A percentile compares a stretch with the other conserved stretches of the same genome.
Conservation (phyloP, 2,329 filamentous ascomycete genomes). For the Albifimbria verrucaria region DNA sequence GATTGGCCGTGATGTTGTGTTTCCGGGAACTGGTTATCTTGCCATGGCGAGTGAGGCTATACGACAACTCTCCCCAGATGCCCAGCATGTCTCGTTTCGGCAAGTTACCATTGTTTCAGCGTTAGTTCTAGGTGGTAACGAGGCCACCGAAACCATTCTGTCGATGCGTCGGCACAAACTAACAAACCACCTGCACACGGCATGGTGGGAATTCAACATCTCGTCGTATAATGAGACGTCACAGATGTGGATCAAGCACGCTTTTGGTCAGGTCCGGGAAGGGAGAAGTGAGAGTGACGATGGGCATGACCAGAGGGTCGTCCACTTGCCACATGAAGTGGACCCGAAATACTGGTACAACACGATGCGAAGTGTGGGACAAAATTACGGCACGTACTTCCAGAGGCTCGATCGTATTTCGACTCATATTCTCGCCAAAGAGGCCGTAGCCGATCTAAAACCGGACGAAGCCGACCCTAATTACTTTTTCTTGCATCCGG, state of each 20-base stretch:
- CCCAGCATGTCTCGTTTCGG: neutral
- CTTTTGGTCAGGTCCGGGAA: neutral
- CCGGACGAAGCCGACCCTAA: neutral
- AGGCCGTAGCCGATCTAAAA: neutral
- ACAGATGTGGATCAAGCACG: neutral
- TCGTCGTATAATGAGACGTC: neutral
- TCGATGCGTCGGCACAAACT: neutral
- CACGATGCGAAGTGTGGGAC: neutral
- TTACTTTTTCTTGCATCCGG: neutral
- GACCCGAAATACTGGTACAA: neutral
- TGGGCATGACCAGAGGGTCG: neutral
- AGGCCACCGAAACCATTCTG: neutral
- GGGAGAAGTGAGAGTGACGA: neutral
- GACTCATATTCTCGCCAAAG: neutral
- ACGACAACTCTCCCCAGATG: conserved; percentile 19
- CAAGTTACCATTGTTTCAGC: neutral
- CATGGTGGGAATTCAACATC: neutral
- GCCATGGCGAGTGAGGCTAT: conserved; percentile 37
- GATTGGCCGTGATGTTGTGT: conserved; percentile 36
- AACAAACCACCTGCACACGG: neutral
- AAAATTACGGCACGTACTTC: neutral
- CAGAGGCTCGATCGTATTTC: neutral
- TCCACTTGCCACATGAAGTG: neutral
- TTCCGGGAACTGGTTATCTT: conserved; percentile 37
- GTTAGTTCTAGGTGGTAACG: neutral